Base-by-base conservation (phyloP, 1,139 yeast species). In the Saccharomycopsis hybrid region DNA sequence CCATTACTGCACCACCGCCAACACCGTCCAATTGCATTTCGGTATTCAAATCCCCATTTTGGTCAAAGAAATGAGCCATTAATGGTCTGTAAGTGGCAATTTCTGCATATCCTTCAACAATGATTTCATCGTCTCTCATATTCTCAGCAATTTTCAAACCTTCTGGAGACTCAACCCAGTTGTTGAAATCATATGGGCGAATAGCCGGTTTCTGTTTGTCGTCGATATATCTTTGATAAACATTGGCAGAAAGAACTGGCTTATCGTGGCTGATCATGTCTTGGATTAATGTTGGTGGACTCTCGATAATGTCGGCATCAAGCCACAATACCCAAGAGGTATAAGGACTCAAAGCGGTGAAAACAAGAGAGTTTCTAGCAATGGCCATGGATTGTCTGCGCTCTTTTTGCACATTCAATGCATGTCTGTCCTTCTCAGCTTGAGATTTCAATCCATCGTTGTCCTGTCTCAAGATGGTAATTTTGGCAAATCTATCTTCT, bases 251-350 rank as follows among this genome's bases (percentile, higher is more conserved):
- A 43, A 92, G 66, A 5, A 92, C 84, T 2, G 96, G 88, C 65
- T 85, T 88, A 65, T 90, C 80, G 66, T 89, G 96, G 27, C 73
- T 62, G n/a, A 94, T 81, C 75, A 92, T 67, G 63, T 90, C 97
- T 69, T 92, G 95, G 55, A 92, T 76, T 60, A 92, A 69, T 25
- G 85, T 78, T 18, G 76, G 68, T 18, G 96, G 95, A 2, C 96
- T 79, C 67, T 92, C 98, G 38, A 90, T 77, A 46, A 92, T 83
- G 68, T 92, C 98, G 2, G 96, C 82, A 67, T 92, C 98, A 58
- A 92, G 72, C 97, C 98, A 94, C 48, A 92, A 71, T 30, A 90
- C 84, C 98, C 98, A 92, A 31, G 95, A 80, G 4, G 95, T 89
- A 56, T 84, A 77, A 13, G 97, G 95, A 1, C 90, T 84, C 47